Conservation (phyloP, 352 stramenopile species). For the Globisporangium paroecandrum region DNA sequence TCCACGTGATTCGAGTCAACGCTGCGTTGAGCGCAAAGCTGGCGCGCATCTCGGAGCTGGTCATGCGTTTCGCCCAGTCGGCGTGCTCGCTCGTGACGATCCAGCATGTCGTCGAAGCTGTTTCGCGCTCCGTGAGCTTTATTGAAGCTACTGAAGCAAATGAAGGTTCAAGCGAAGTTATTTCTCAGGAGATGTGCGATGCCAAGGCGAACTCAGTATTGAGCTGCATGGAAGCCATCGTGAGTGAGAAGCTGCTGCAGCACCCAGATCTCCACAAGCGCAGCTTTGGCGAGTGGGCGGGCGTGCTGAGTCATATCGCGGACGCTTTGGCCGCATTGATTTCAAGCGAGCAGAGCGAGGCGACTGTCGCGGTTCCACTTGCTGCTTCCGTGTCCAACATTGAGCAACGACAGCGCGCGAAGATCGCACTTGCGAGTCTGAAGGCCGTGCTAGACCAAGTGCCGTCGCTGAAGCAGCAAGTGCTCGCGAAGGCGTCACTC, state of each 20-base stretch:
- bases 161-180: background rate
- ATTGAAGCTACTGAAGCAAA: background rate
- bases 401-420: conserved; percentile 6
- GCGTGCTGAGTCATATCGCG: conserved; percentile 29
- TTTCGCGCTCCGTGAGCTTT: background rate
- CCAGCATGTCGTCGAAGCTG: conserved; percentile 23
- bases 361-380: background rate
- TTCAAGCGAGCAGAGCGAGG: background rate
- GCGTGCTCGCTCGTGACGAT: conserved; percentile 42
- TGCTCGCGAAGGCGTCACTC: conserved; percentile 22
- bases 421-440: conserved; percentile 18
- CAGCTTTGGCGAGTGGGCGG: conserved; percentile 48
- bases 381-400: conserved; percentile 10
- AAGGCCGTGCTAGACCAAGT: conserved; percentile 31
- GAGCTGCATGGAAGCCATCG: conserved; percentile 33
- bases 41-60: conserved; percentile 23
- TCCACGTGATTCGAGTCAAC: conserved; percentile 6
- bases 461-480: conserved; percentile 43
- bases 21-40: conserved; percentile 20
- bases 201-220: conserved; percentile 15
- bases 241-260: conserved; percentile 35
- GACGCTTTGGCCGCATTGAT: conserved; percentile 25
- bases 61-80: conserved; percentile 29
- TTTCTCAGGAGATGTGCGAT: background rate
- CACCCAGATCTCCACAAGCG: conserved; percentile 52